Evolutionary conservation across 129 eudicot species (phyloP), one percentile per base, ranked within the genome.

Genomic region (Flaveria ramosissima): DNA sequence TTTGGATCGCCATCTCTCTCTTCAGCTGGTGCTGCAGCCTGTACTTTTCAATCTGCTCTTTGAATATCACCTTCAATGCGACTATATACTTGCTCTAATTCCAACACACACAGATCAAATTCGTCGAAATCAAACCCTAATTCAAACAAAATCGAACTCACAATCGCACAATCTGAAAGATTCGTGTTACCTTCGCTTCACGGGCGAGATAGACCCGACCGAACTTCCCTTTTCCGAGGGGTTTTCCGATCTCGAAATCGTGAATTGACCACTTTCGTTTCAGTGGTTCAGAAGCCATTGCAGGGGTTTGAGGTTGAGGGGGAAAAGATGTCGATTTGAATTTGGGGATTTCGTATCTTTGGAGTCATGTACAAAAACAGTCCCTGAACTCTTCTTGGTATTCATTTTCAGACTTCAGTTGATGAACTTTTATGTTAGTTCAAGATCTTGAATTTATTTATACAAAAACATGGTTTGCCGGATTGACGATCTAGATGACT

Each of bases 121-220:
- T 60, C 11, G 51, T 47, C 23, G 11, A 21, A 80, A 74, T 65
- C 10, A 57, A 72, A 56, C 73, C 69, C 61, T 59, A 73, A 72
- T 56, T 71, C 64, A 30, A 19, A 32, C 41, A 3, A 71, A 71
- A 71, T 53, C 45, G 8, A 3, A 48, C 11, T 10, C 11, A 19
- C 9, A 69, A 30, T 63, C 11, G 27, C 17, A 16, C 1, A 66
- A 50, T 42, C 24, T 46, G 21, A 47, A 14, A 57, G 2, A 20
- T 39, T 21, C 39, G 62, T 48, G 42, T 3, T 66, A 93, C 96
- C 96, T 90, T 86, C 74, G 81, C 42, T 85, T 93, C 95, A 66
- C 98, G 98, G 68, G 95, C 98, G 68, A 93, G 92, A 57, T 93
- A 93, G 19, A 93, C 98, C 36, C 98, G 88, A 63, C 98, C 98